Evolutionary conservation across 1,139 yeast genomes (phyloP).

Genomic region (Hansenula sp.): DNA sequence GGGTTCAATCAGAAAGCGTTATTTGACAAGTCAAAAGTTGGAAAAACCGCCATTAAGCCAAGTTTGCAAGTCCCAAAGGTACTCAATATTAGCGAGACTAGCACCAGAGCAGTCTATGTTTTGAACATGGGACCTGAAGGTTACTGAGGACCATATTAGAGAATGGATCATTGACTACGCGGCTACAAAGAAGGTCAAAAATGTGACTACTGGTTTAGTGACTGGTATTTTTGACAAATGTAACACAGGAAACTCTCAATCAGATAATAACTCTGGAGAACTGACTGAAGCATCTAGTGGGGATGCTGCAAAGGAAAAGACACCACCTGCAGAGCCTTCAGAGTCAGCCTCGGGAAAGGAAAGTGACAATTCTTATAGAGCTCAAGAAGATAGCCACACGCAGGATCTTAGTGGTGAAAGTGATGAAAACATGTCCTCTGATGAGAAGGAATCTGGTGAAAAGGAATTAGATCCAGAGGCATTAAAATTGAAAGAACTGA

Average conservation of each 20-base stretch:
- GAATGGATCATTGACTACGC: slow-evolving; percentile 8
- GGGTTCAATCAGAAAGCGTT: not conserved
- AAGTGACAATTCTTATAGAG: not conserved
- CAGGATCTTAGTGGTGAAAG: slow-evolving; percentile 10
- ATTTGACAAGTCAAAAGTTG: not conserved
- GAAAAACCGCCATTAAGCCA: too few species aligned
- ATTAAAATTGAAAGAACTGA: slow-evolving; percentile 1
- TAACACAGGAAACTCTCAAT: slow-evolving; percentile 10
- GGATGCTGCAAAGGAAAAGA: slow-evolving; percentile 7
- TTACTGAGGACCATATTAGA: slow-evolving; percentile 11
- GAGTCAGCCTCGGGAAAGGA: too few species aligned
- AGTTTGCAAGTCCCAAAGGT: not conserved
- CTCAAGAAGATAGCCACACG: slow-evolving; percentile 1
- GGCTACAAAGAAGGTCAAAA: not conserved
- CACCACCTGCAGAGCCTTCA: too few species aligned
- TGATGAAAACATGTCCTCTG: slow-evolving; percentile 7
- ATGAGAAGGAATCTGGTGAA: slow-evolving; percentile 6
- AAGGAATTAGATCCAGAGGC: not conserved
- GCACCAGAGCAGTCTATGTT: slow-evolving; percentile 13
- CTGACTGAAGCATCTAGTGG: slow-evolving; percentile 14
- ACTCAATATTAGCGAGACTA: slow-evolving; percentile 9
- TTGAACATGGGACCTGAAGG: slow-evolving; percentile 9
- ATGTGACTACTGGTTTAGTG: not conserved
- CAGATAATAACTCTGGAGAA: slow-evolving; percentile 1
- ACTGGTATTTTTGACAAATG: slow-evolving; percentile 6